A percentile compares a stretch with the other conserved stretches of the same genome.
Evolutionary conservation across 257 asterid genomes (phyloP).

Genomic region (Forsythia suspensa): DNA sequence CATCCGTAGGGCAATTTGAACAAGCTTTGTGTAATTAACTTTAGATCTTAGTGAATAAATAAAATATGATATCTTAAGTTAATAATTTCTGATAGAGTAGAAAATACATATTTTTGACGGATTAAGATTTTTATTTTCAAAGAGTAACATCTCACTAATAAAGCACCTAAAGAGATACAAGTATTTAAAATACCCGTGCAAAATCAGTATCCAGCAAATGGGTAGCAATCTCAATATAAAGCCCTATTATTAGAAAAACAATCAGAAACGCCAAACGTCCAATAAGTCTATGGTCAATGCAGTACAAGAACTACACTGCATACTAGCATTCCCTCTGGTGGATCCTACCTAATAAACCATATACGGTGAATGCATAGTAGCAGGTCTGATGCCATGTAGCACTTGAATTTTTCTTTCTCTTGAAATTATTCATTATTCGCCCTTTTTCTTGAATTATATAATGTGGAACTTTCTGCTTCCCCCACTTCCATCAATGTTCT

Average conservation of each 20-base stretch:
- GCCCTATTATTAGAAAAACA: slow-evolving; percentile 1
- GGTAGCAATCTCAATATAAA: neutral
- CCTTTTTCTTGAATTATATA: neutral
- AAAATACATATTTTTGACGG: neutral
- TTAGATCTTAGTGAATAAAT: neutral
- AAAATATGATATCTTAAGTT: neutral
- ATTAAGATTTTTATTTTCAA: neutral
- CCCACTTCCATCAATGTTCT: neutral
- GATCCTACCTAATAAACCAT: neutral
- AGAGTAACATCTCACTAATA: neutral
- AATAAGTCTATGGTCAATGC: neutral
- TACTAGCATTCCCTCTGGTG: neutral
- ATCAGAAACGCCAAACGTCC: neutral
- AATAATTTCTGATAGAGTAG: neutral
- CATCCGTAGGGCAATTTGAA: neutral
- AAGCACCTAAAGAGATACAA: neutral
- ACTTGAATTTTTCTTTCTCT: neutral
- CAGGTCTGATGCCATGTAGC: neutral
- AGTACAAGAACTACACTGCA: slow-evolving; percentile 6
- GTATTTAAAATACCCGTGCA: neutral
- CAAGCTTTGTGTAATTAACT: neutral
- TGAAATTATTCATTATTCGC: neutral
- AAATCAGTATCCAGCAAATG: neutral
- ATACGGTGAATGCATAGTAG: neutral
- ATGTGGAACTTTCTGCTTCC: neutral